A percentile compares a stretch with the other conserved stretches of the same genome.
phyloP scores from a whole-genome alignment of 2,329 filamentous ascomycete genomes.

The Fusarium tuaranense region DNA sequence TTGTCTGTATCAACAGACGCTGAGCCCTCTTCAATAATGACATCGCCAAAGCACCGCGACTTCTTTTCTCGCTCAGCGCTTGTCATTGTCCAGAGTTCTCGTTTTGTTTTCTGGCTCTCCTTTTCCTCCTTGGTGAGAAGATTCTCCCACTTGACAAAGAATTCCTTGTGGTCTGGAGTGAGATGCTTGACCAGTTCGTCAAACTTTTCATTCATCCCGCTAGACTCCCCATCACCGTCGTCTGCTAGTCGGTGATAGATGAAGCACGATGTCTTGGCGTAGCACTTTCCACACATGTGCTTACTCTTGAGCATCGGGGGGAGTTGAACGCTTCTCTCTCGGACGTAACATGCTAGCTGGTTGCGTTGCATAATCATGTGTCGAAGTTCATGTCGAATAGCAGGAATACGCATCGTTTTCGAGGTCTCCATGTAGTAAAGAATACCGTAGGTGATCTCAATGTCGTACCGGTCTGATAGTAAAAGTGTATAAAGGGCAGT shows the following conservation, averaged over 20 bases:
- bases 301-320: constrained; percentile 88
- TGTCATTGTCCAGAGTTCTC: constrained; percentile 96
- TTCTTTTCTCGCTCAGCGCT: constrained; percentile 89
- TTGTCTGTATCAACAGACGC: constrained; percentile 75
- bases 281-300: constrained; percentile 86
- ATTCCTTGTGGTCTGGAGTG: constrained; percentile 78
- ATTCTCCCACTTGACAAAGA: constrained; percentile 95
- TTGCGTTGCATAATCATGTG: constrained; percentile 99
- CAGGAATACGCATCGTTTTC: constrained; percentile 85
- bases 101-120: constrained; percentile 85
- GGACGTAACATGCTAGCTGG: constrained; percentile 85
- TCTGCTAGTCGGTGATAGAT: constrained; percentile 93
- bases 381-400: constrained; percentile 86
- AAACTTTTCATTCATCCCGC: constrained; percentile 85
- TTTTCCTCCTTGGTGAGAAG: constrained; percentile 95
- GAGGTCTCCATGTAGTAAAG: constrained; percentile 96
- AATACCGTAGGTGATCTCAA: constrained; percentile 89
- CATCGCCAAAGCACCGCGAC: constrained; percentile 89
- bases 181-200: constrained; percentile 83
- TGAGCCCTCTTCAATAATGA: constrained; percentile 84
- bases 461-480: constrained; percentile 93
- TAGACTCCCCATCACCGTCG: constrained; percentile 82
- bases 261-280: constrained; percentile 91
- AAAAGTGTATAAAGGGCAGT: constrained; percentile 94
- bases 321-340: constrained; percentile 81